phyloP scores from a whole-genome alignment of 1,284 basidiomycete species.

The Naganishia albida region DNA sequence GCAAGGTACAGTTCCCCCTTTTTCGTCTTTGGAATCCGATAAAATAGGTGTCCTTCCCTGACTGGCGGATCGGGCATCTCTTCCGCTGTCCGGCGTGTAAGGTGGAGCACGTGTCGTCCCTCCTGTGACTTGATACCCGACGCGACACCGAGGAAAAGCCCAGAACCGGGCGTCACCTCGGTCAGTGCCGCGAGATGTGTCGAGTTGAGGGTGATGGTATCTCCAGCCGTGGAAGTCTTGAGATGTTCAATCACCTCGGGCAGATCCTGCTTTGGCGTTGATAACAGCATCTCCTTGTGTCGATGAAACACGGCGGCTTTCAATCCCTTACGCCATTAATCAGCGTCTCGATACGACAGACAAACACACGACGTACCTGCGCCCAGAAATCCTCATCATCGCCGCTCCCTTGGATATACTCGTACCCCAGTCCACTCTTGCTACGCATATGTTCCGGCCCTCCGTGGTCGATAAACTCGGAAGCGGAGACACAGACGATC shows the following conservation, averaged over 20 bases:
- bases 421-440: slow-evolving; percentile 46
- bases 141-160: slow-evolving; percentile 15
- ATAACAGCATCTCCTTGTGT: slow-evolving; percentile 41
- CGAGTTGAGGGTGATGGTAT: slow-evolving; percentile 1
- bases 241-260: slow-evolving; percentile 40
- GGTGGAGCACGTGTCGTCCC: slow-evolving; percentile 1
- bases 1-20: slow-evolving; percentile 27
- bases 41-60: slow-evolving; percentile 1
- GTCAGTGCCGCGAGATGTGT: slow-evolving; percentile 3
- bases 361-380: slow-evolving; percentile 37
- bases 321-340: slow-evolving; percentile 40
- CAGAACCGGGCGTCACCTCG: slow-evolving; percentile 3
- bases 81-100: slow-evolving; percentile 5
- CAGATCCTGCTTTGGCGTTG: slow-evolving; percentile 44
- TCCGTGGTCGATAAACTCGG: slow-evolving; percentile 44
- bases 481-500: slow-evolving; percentile 53
- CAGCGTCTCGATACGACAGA: neutral
- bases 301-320: slow-evolving; percentile 46
- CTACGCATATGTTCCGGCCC: slow-evolving; percentile 36
- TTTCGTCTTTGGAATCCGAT: slow-evolving; percentile 29
- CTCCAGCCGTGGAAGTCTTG: slow-evolving; percentile 7
- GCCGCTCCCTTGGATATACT: slow-evolving; percentile 54
- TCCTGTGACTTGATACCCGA: neutral
- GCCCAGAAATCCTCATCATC: slow-evolving; percentile 56
- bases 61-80: slow-evolving; percentile 5